Base-by-base conservation (phyloP, 192 early-diverging fungal genomes). In the Mortierella hygrophila region DNA sequence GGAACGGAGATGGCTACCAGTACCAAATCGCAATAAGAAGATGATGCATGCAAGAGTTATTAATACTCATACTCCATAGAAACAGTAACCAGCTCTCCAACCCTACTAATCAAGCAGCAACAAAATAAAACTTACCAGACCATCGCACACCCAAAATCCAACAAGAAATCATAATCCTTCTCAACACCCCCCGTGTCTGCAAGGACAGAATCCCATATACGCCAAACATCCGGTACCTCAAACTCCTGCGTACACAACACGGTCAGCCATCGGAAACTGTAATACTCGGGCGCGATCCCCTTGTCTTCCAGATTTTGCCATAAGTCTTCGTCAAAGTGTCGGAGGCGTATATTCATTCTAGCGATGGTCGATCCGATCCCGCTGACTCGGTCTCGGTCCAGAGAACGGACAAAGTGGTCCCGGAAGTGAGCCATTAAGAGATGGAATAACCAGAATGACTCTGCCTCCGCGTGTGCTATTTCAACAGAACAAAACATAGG, bases 201-300 rank as follows among this genome's bases (percentile, higher is more conserved):
- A 60, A 97, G 87, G 13, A 95, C 75, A 40, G 95, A 92, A 82
- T 97, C 96, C 96, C 96, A 97, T 54, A 97, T 87, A 32, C 92
- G 81, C 72, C 96, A 92, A 5, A 95, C 92, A 88, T 96, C 95
- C 0, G 96, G 96, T 13, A 97, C 86, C 40, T 92, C 85, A 85
- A 93, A 94, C 88, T 96, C 95, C 82, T 96, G 95, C 10, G 95
- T 93, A 46, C 92, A 92, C 54, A 95, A 81, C 10, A 95, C 94
- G 18, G 95, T 94, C 71, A 96, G 88, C 96, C 96, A 97, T 1
- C 95, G 92, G 82, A 97, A 95, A n/a, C 93, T 91, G 83, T 94
- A 97, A 80, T 94, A 96, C 68, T 93, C 91, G 23, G 94, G 91
- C 35, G 94, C 89, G 21, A 96, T 90, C 46, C 91, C 90, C 76